phyloP scores from a whole-genome alignment of 805 yeast genomes.

The Lachancea dasiensis region DNA sequence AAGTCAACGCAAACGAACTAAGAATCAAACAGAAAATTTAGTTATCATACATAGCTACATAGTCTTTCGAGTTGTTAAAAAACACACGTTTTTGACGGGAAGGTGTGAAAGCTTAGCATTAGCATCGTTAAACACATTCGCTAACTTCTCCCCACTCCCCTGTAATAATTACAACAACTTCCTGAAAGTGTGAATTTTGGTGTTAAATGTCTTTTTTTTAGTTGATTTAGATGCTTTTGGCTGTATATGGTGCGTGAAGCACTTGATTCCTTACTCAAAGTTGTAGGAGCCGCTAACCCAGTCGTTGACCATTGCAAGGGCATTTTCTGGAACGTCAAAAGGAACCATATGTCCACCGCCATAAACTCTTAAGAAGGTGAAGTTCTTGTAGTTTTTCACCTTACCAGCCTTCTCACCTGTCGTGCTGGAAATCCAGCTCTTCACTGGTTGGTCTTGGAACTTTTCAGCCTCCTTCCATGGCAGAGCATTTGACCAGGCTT shows the following conservation, averaged over 20 bases:
- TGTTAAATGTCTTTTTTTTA: background rate
- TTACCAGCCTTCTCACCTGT: conserved; percentile 56
- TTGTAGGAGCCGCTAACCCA: conserved; percentile 70
- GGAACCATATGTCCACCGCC: conserved; percentile 98
- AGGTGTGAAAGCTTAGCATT: no score
- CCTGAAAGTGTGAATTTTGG: no score
- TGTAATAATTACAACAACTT: no score
- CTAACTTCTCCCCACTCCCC: no score
- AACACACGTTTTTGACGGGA: no score
- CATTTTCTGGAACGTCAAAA: conserved; percentile 71
- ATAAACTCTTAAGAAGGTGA: conserved; percentile 77
- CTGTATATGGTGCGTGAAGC: background rate
- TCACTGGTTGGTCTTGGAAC: conserved; percentile 42
- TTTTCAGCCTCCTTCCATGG: conserved; percentile 58
- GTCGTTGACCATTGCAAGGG: conserved; percentile 76
- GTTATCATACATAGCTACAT: no score
- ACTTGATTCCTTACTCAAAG: background rate
- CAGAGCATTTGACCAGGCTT: conserved; percentile 73
- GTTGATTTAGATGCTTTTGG: background rate
- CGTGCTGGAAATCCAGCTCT: conserved; percentile 40
- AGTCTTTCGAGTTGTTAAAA: no score
- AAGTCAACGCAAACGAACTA: no score
- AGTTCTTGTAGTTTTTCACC: conserved; percentile 57
- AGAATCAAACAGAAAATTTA: no score
- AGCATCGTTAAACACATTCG: no score